Conservation (phyloP, 2,329 filamentous ascomycete genomes). For the Alternaria sp. region DNA sequence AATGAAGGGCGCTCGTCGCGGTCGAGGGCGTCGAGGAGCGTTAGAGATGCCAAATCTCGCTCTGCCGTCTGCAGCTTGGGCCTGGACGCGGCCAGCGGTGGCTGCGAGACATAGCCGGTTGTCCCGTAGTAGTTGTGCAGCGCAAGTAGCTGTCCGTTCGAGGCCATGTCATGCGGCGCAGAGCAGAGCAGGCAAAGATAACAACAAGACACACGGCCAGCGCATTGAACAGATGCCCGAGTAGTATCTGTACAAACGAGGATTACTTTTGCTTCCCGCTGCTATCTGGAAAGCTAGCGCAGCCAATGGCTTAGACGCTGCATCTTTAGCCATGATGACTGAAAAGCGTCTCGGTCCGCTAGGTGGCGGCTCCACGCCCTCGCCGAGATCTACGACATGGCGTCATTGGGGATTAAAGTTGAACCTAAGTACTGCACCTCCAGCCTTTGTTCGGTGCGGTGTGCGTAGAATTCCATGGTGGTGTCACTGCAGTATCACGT, state of each 20-base stretch:
- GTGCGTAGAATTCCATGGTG: neutral
- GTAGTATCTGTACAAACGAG: neutral
- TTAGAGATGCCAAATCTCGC: conserved; percentile 18
- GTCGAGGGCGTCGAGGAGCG: conserved; percentile 33
- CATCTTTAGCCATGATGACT: conserved; percentile 3
- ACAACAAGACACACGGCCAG: neutral
- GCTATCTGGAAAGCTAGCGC: conserved; percentile 3
- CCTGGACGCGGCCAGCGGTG: conserved; percentile 7
- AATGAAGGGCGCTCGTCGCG: conserved; percentile 38
- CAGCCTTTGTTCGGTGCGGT: neutral
- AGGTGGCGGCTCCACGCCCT: conserved; percentile 3
- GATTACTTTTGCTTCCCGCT: conserved; percentile 2
- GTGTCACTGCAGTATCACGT: neutral
- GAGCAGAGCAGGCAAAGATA: neutral
- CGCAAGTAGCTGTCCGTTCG: conserved; percentile 6
- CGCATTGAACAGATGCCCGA: neutral
- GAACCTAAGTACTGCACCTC: neutral
- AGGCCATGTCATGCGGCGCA: conserved; percentile 9
- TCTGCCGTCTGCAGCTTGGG: conserved; percentile 13
- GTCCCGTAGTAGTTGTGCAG: conserved; percentile 3
- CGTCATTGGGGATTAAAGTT: neutral
- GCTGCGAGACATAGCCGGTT: neutral
- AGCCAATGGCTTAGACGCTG: neutral
- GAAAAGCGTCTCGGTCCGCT: conserved; percentile 6
- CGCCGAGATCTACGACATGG: conserved; percentile 3